A percentile compares a stretch with the other conserved stretches of the same genome.
These are phyloP conservation scores for Durio zibethinus DNA, from an alignment of 345 rosid genomes.

Conservation along the genomic window DNA sequence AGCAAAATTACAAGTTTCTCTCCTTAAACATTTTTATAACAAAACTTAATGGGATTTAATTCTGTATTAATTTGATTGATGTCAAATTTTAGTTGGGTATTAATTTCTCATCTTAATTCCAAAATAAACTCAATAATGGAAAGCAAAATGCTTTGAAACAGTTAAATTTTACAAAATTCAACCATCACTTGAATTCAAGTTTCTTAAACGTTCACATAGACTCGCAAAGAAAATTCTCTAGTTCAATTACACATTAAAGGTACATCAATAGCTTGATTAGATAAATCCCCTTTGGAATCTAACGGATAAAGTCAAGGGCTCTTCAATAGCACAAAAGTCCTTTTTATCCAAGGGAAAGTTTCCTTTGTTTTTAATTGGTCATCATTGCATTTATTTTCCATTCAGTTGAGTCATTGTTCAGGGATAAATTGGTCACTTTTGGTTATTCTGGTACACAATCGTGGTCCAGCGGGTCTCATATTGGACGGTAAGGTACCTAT, in stretches of 20 bases:
- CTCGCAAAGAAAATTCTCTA: background rate
- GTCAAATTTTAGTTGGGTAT: background rate
- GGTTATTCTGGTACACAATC: background rate
- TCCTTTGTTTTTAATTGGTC: background rate
- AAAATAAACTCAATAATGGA: background rate
- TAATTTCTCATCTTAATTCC: background rate
- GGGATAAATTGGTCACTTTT: background rate
- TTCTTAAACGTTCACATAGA: background rate
- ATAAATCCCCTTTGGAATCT: background rate
- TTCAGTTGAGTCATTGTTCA: background rate
- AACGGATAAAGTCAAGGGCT: background rate
- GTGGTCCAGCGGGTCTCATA: background rate
- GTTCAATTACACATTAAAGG: background rate
- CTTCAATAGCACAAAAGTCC: background rate
- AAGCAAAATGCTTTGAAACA: background rate
- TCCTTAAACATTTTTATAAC: background rate
- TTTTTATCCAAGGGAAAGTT: slow-evolving; percentile 3
- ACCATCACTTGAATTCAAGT: background rate
- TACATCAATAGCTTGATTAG: background rate
- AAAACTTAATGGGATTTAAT: background rate
- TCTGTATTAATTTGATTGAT: background rate
- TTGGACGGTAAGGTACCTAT: background rate
- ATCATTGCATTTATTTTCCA: background rate
- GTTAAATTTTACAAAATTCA: background rate
- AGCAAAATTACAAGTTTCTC: background rate